Conservation (phyloP, 306 rosid genomes). For the Ochetophila trinervis region DNA sequence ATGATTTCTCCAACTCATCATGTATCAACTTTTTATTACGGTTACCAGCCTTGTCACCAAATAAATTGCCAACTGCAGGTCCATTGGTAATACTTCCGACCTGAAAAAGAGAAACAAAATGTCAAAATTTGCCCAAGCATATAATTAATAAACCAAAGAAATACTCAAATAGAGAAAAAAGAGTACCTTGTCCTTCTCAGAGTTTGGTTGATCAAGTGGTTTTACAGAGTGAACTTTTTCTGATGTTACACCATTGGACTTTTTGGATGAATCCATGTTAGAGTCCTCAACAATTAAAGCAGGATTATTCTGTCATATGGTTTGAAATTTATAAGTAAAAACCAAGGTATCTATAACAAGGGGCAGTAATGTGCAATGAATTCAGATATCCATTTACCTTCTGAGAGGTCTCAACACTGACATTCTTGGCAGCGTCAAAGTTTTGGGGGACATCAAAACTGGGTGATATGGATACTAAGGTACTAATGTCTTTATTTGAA, state of each 20-base stretch:
- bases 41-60: constrained; percentile 29
- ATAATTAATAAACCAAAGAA: constrained; percentile 8
- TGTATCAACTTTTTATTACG: constrained; percentile 24
- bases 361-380: not conserved
- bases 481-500: constrained; percentile 28
- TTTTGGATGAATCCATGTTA: constrained; percentile 14
- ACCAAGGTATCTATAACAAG: constrained; percentile 8
- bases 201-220: constrained; percentile 30
- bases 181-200: constrained; percentile 32
- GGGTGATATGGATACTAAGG: constrained; percentile 21
- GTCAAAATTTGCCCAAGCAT: constrained; percentile 9
- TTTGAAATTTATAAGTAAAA: constrained; percentile 23
- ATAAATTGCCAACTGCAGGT: constrained; percentile 26
- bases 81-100: constrained; percentile 26
- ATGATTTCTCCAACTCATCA: constrained; percentile 27
- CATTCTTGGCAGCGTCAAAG: constrained; percentile 22
- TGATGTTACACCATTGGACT: constrained; percentile 17
- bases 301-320: constrained; percentile 25
- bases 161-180: not conserved
- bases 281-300: constrained; percentile 16
- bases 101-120: constrained; percentile 30
- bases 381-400: constrained; percentile 41
- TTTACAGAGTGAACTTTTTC: constrained; percentile 19
- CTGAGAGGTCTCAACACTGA: constrained; percentile 24
- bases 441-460: constrained; percentile 23